phyloP scores from a whole-genome alignment of 208 protist genomes.

The Trypanosomatidae sp. region DNA sequence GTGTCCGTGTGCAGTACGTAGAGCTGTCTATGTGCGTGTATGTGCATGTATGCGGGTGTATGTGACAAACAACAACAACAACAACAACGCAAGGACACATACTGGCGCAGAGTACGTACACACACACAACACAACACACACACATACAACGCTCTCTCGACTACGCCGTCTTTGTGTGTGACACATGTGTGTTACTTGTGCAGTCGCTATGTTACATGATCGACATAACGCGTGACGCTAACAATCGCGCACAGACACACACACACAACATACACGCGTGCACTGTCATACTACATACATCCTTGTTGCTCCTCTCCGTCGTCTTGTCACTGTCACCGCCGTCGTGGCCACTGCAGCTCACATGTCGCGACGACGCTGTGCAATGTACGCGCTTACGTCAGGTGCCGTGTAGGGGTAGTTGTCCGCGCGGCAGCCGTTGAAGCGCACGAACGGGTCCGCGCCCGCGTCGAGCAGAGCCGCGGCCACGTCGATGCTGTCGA shows the following conservation, averaged over 20 bases:
- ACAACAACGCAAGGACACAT: not conserved
- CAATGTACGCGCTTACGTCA: constrained; percentile 30
- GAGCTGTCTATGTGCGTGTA: not conserved
- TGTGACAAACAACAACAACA: not conserved
- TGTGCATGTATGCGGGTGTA: constrained; percentile 1
- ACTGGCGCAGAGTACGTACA: not conserved
- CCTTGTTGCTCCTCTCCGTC: not conserved
- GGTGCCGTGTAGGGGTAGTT: constrained; percentile 67
- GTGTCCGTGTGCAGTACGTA: not conserved
- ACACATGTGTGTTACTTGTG: not conserved
- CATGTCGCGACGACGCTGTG: constrained; percentile 16
- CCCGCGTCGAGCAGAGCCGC: constrained; percentile 53
- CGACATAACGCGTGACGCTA: not conserved
- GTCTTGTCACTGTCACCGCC: too few relatives aligned
- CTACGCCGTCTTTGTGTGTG: not conserved
- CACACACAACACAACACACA: not conserved
- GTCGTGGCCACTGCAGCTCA: constrained; percentile 12
- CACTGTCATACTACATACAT: not conserved
- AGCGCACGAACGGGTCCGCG: constrained; percentile 55
- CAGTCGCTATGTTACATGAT: constrained; percentile 1
- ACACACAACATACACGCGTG: not conserved
- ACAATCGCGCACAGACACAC: not conserved
- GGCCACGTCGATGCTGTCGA: constrained; percentile 55
- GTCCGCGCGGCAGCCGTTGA: constrained; percentile 53
- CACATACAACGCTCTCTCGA: not conserved